Evolutionary conservation across 331 rosid genomes (phyloP).

Genomic region (Quercus phellos): DNA sequence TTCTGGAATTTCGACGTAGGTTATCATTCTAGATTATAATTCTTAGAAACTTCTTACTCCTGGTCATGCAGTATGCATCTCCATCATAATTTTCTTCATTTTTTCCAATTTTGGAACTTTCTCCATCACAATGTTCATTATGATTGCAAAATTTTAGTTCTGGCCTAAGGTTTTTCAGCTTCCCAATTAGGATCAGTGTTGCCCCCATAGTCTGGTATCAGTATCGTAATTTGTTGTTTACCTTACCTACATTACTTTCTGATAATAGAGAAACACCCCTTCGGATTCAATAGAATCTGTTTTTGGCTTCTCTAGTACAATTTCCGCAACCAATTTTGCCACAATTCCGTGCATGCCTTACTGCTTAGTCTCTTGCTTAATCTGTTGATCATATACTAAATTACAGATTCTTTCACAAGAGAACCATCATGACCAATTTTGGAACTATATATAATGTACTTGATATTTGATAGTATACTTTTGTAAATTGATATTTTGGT

Average conservation of each 20-base stretch:
- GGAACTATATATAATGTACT: background rate
- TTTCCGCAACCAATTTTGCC: background rate
- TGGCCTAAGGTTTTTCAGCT: background rate
- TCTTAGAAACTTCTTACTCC: conserved; percentile 1
- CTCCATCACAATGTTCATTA: background rate
- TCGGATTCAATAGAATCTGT: background rate
- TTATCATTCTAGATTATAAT: background rate
- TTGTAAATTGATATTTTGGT: background rate
- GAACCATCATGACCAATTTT: background rate
- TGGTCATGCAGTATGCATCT: background rate
- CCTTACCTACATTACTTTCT: background rate
- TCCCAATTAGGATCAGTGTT: background rate
- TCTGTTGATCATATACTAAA: background rate
- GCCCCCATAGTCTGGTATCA: background rate
- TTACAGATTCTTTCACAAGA: background rate
- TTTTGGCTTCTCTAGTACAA: conserved; percentile 7
- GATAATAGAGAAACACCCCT: background rate
- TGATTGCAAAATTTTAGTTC: background rate
- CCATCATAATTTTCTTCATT: background rate
- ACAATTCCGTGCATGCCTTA: background rate
- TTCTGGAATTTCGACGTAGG: background rate
- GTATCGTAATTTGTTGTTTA: background rate
- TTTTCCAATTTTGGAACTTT: background rate
- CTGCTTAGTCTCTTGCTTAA: background rate
- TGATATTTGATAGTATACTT: background rate